Evolutionary conservation across 2,329 filamentous ascomycete genomes (phyloP), one percentile per base, ranked within the genome.

Genomic region (Grosmannia clavigera): DNA sequence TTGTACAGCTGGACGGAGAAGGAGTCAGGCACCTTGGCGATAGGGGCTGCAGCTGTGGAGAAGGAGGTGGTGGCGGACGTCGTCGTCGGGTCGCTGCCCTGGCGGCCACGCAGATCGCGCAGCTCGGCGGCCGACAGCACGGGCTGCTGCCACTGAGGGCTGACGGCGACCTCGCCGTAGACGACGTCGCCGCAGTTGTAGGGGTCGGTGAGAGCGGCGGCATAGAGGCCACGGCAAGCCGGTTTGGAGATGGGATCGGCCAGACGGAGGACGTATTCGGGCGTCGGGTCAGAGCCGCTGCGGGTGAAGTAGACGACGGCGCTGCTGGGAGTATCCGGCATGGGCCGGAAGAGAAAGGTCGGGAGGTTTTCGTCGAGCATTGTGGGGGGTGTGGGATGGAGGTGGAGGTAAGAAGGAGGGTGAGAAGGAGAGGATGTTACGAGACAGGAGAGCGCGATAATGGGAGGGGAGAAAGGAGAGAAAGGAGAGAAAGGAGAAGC

Each of bases 301-400:
- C 95, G 77, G 7, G 79, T 76, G 66, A 81, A 82, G 72, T 78
- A 82, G 61, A 83, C 79, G 68, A 80, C 77, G 66, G 74, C 86
- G 69, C 79, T 75, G 62, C 78, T 74, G 6, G 80, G 75, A 67
- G 79, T 78, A 60, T 82, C 78, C 61, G 78, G 72, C 40, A 76
- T 76, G 25, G 75, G 73, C 64, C 76, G 78, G 70, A 80, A 79
- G 66, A 75, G 79, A 68, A 83, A 85, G 53, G 80, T 90, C 60
- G 92, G 92, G n/a, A 96, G 83, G 72, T 92, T 95, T 72, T 95
- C 90, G 84, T 96, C 91, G 68, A 95, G 81, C 91, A 96, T 96
- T 61, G 64, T 71, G 66, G 61, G 38, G 22, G 6, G 33, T 35
- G 35, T 5, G 27, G 25, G 19, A n/a, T 29, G 12, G 4, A 29